Conservation (phyloP, 1,139 yeast genomes). For the Yamadazyma diospyri region DNA sequence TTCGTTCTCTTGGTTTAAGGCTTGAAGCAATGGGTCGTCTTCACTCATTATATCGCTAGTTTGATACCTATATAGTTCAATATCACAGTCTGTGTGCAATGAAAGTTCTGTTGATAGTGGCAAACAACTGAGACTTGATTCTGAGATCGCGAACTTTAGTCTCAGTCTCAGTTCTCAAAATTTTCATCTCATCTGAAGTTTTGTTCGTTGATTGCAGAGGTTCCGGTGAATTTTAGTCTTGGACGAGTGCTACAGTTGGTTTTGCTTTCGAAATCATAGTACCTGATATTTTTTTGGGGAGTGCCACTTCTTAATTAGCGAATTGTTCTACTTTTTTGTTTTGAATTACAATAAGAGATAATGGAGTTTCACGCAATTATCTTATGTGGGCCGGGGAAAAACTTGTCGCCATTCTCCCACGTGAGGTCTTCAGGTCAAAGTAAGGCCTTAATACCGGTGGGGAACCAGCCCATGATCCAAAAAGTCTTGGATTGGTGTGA, state of each 20-base stretch:
- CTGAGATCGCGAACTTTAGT: conserved; percentile 4
- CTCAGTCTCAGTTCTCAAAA: not conserved
- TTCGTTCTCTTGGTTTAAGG: conserved; percentile 13
- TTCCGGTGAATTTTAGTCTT: too few species aligned
- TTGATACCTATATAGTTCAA: too few species aligned
- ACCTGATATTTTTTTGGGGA: too few species aligned
- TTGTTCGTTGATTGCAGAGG: too few species aligned
- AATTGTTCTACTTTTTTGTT: not conserved
- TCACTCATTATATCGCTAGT: conserved; percentile 15
- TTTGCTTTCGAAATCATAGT: too few species aligned
- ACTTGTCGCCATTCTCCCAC: conserved; percentile 67
- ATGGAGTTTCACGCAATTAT: conserved; percentile 94
- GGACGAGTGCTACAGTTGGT: too few species aligned
- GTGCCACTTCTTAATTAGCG: too few species aligned
- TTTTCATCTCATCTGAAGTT: conserved; percentile 5
- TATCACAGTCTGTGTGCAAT: too few species aligned
- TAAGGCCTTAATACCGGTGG: conserved; percentile 86
- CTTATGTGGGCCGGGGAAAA: conserved; percentile 80
- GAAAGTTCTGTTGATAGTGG: conserved; percentile 7
- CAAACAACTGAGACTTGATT: too few species aligned
- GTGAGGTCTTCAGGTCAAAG: conserved; percentile 59
- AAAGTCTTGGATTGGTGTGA: conserved; percentile 94
- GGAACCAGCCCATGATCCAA: conserved; percentile 85
- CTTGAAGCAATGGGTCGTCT: conserved; percentile 19
- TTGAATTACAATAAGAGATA: not conserved